Evolutionary conservation across 441 rosid genomes (phyloP).

Genomic region (Populus hybrid): DNA sequence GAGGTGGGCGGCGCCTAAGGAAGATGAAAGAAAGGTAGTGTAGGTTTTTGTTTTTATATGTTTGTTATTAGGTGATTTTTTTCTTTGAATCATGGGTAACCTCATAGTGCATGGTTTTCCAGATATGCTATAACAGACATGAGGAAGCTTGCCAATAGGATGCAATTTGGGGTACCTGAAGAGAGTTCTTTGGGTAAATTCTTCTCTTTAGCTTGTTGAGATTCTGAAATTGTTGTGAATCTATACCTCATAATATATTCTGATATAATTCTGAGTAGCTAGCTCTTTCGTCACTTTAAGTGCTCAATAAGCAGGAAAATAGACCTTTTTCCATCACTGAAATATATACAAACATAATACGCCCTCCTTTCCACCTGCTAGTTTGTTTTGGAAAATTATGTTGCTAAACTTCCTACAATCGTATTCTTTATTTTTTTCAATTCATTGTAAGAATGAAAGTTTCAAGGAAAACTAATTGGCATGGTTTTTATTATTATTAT

Average conservation of each 20-base stretch:
- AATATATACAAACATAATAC: background rate
- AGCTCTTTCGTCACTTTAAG: background rate
- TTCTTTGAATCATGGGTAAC: constrained; percentile 4
- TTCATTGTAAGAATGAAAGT: too few species aligned
- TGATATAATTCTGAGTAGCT: background rate
- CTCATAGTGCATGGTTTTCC: constrained; percentile 5
- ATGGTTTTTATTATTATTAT: too few species aligned
- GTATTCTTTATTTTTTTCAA: background rate
- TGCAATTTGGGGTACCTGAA: constrained; percentile 96
- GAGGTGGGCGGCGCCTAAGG: too few species aligned
- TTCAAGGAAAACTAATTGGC: too few species aligned
- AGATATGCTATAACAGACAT: constrained; percentile 31
- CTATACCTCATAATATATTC: background rate
- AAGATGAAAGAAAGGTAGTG: constrained; percentile 92
- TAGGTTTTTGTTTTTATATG: background rate
- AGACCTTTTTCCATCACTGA: background rate
- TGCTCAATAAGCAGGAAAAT: background rate
- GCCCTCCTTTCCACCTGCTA: background rate
- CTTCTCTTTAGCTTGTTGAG: background rate
- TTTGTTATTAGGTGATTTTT: background rate
- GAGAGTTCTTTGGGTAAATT: constrained; percentile 87
- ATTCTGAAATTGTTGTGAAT: background rate
- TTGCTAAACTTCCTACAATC: background rate
- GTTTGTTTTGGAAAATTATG: background rate
- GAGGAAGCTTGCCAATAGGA: constrained; percentile 96